Percentiles rank a stretch among this genome's conserved stretches.
These are phyloP conservation scores for Suillus americanus DNA, from an alignment of 768 basidiomycete species.

Conservation along the genomic window DNA sequence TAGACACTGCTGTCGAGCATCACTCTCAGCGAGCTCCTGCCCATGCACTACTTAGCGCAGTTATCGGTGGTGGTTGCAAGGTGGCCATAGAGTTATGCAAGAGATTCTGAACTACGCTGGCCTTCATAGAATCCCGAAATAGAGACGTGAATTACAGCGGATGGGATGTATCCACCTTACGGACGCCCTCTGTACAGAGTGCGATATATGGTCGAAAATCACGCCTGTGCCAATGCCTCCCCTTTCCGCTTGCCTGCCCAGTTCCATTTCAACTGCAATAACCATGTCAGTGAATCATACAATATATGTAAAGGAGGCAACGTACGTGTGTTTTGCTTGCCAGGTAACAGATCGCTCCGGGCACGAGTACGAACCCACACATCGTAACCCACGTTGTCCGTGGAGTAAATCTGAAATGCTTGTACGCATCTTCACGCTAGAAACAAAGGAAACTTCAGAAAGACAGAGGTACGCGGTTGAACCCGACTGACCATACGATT, in stretches of 20 bases:
- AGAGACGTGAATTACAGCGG: not conserved
- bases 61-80: conserved; percentile 85
- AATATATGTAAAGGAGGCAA: conserved; percentile 29
- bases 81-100: conserved; percentile 89
- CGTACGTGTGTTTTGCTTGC: conserved; percentile 37
- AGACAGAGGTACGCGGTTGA: not conserved
- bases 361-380: conserved; percentile 64
- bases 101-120: conserved; percentile 49
- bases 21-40: conserved; percentile 88
- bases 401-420: conserved; percentile 79
- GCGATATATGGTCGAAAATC: conserved; percentile 10
- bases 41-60: conserved; percentile 84
- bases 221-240: conserved; percentile 37
- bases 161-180: not conserved
- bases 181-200: not conserved
- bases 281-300: conserved; percentile 10
- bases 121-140: not conserved
- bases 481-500: conserved; percentile 49
- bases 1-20: conserved; percentile 87
- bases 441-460: not conserved
- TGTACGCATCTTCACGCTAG: conserved; percentile 83
- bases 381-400: conserved; percentile 60
- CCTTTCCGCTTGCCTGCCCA: conserved; percentile 53
- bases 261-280: conserved; percentile 48
- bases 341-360: conserved; percentile 51